Percentiles rank a stretch among this genome's conserved stretches.
These are phyloP conservation scores for Terfezia claveryi DNA, from an alignment of 495 filamentous ascomycete species.

Conservation along the genomic window DNA sequence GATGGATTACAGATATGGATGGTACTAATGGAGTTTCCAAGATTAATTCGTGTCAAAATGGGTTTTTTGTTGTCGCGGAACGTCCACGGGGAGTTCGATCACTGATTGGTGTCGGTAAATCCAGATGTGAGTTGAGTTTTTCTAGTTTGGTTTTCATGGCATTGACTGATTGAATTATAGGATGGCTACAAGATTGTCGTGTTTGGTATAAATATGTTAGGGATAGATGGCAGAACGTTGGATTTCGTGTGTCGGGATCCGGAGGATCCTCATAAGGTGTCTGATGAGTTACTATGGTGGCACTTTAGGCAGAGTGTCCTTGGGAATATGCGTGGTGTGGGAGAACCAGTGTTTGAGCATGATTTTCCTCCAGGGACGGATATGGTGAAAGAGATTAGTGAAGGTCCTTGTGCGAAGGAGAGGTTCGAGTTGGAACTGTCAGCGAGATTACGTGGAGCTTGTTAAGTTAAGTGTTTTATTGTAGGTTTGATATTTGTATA, in stretches of 20 bases:
- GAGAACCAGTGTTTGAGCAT: conserved; percentile 18
- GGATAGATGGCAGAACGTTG: conserved; percentile 8
- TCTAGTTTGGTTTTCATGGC: no score
- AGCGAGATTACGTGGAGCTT: neutral
- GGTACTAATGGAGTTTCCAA: no score
- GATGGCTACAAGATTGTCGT: no score
- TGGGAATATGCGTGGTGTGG: conserved; percentile 15
- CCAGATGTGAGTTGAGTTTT: conserved; percentile 11
- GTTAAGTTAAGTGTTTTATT: no score
- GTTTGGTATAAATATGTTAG: neutral
- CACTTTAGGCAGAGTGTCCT: no score
- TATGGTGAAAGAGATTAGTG: conserved; percentile 10
- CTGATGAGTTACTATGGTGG: conserved; percentile 15
- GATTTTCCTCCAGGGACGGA: conserved; percentile 16
- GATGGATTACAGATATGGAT: no score
- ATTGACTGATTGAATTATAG: no score
- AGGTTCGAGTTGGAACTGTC: conserved; percentile 15
- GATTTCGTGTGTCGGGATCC: conserved; percentile 15
- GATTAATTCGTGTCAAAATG: no score
- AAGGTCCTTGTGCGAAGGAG: conserved; percentile 8
- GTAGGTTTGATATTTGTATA: no score
- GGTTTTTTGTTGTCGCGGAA: no score
- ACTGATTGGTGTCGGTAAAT: conserved; percentile 1
- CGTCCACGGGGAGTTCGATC: no score
- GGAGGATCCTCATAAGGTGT: conserved; percentile 10